Evolutionary conservation across 371 early-diverging fungal species (phyloP).

Genomic region (Umbelopsis sp.): DNA sequence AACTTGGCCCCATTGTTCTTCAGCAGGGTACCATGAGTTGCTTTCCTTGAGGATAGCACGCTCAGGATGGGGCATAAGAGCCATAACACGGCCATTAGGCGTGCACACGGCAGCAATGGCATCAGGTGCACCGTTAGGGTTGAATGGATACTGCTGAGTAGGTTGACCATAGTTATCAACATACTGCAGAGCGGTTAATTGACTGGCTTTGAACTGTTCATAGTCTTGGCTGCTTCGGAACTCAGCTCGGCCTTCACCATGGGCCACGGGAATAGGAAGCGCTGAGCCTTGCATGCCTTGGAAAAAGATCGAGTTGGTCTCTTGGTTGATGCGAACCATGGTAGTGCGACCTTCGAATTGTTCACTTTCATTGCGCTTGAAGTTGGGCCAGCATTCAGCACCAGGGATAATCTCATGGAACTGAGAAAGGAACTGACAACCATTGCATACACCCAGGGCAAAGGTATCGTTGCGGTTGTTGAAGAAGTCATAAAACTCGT

Average conservation of each 20-base stretch:
- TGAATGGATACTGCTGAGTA: constrained; percentile 87
- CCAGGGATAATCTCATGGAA: constrained; percentile 85
- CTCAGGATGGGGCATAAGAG: constrained; percentile 98
- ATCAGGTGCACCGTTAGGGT: constrained; percentile 92
- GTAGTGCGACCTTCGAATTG: constrained; percentile 94
- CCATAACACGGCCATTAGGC: constrained; percentile 86
- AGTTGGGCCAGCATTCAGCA: constrained; percentile 85
- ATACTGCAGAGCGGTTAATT: constrained; percentile 69
- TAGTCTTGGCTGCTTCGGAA: constrained; percentile 60
- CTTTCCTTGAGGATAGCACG: constrained; percentile 82
- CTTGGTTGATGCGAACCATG: constrained; percentile 65
- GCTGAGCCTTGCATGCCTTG: constrained; percentile 88
- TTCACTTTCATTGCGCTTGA: constrained; percentile 87
- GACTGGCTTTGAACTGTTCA: constrained; percentile 46
- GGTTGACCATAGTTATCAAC: constrained; percentile 82
- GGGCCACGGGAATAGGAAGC: constrained; percentile 94
- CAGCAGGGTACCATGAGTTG: constrained; percentile 85
- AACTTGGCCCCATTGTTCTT: constrained; percentile 69
- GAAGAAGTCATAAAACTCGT: constrained; percentile 85
- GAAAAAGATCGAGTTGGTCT: constrained; percentile 73
- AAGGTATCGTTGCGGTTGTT: constrained; percentile 83
- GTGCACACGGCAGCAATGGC: constrained; percentile 87
- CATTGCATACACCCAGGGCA: constrained; percentile 95
- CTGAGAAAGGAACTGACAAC: constrained; percentile 94
- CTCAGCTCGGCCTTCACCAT: constrained; percentile 94